Percentiles rank a stretch among this genome's conserved stretches.
These are phyloP conservation scores for Dicorynia guianensis DNA, from an alignment of 306 rosid species.

Conservation along the genomic window DNA sequence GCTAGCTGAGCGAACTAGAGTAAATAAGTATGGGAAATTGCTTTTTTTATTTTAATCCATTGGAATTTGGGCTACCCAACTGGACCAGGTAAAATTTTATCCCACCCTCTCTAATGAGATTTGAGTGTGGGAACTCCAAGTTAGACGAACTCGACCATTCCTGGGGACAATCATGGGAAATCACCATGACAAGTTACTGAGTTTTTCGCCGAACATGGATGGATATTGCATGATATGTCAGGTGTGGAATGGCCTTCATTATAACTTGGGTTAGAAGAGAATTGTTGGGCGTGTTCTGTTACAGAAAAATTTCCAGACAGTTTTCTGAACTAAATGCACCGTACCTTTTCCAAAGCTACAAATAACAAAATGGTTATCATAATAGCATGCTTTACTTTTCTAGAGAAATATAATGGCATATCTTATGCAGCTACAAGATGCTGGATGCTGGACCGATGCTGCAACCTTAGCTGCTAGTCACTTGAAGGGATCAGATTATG, in stretches of 20 bases:
- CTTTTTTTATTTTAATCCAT: slow-evolving; percentile 5
- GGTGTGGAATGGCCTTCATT: neutral
- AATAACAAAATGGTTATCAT: slow-evolving; percentile 30
- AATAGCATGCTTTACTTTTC: slow-evolving; percentile 34
- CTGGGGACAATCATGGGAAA: slow-evolving; percentile 19
- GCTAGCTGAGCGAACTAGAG: too few relatives aligned
- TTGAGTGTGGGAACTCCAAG: neutral
- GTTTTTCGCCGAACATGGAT: slow-evolving; percentile 2
- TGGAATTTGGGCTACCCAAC: slow-evolving; percentile 17
- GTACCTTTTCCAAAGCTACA: slow-evolving; percentile 13
- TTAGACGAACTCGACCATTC: neutral
- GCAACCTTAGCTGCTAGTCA: slow-evolving; percentile 97
- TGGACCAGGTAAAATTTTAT: neutral
- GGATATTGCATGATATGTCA: neutral
- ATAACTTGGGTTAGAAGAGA: slow-evolving; percentile 2
- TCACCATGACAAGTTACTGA: slow-evolving; percentile 6
- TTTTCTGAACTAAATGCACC: slow-evolving; percentile 4
- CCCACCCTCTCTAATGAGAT: neutral
- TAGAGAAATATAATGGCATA: slow-evolving; percentile 42
- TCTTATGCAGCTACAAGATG: slow-evolving; percentile 92
- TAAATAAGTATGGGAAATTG: neutral
- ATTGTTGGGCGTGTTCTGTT: neutral
- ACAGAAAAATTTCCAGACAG: too few relatives aligned
- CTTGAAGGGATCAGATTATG: slow-evolving; percentile 93
- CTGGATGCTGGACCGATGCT: slow-evolving; percentile 98